Evolutionary conservation across 208 protist genomes (phyloP).

Genomic region (Giardia duodenalis): DNA sequence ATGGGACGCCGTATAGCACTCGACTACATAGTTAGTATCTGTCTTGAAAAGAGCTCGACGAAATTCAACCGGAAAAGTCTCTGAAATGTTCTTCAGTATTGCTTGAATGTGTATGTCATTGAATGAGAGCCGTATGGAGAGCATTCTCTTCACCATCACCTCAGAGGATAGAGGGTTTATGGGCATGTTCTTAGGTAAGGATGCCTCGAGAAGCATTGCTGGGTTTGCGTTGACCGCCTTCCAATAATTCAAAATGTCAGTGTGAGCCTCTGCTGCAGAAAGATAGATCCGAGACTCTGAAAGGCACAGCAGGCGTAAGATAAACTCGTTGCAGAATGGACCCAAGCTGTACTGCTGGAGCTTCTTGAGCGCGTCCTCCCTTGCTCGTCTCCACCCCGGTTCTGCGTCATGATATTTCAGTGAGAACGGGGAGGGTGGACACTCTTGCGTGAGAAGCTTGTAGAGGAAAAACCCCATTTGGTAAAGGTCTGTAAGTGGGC

Average conservation of each 20-base stretch:
- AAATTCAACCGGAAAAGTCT: too few relatives aligned
- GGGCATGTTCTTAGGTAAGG: too few relatives aligned
- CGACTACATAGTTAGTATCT: too few relatives aligned
- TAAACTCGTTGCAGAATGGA: background rate
- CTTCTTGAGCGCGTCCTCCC: background rate
- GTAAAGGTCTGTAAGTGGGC: background rate
- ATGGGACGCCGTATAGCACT: too few relatives aligned
- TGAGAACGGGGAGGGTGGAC: background rate
- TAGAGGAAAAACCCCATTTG: background rate
- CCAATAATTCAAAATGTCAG: background rate
- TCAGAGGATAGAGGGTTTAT: background rate
- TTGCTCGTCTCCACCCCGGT: background rate
- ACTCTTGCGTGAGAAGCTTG: background rate
- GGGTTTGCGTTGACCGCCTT: background rate
- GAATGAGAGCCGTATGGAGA: background rate
- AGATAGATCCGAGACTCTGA: background rate
- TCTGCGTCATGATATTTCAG: background rate
- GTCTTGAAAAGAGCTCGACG: too few relatives aligned
- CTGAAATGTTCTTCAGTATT: background rate
- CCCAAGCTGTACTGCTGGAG: background rate
- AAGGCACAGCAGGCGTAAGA: background rate
- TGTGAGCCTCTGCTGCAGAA: background rate
- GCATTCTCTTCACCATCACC: background rate
- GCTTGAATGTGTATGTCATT: background rate
- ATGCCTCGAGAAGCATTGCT: background rate